Evolutionary conservation across 371 early-diverging fungal species (phyloP), one percentile per base, ranked within the genome.

Genomic region (Syncephalis fuscata): DNA sequence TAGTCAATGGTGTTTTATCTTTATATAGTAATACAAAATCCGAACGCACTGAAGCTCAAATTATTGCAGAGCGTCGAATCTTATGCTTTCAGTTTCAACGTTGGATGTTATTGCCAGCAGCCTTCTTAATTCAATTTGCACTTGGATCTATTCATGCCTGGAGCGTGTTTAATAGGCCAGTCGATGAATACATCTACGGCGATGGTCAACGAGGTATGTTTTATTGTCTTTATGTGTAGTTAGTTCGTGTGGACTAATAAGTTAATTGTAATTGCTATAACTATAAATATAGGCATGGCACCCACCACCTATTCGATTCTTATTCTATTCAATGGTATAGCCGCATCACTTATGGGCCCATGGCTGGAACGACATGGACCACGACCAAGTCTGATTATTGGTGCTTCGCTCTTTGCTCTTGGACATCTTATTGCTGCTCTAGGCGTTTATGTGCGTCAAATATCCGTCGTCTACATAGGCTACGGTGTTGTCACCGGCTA

Each of bases 91-190:
- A 50, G 24, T 74, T 69, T 52, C 65, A 52, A 24, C 67, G 73
- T 21, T 76, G 68, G 73, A 53, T 67, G 51, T 58, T 71, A 36
- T 56, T 74, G 42, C 74, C 76, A 0, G 75, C 76, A 0, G 74
- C 75, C 11, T 57, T 76, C 17, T 44, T 76, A 38, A 71, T 78
- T 43, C 78, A 76, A 65, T 67, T 78, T 51, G 71, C 71, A 52
- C 70, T 68, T 46, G 81, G 81, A 9, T 73, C 76, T 1, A 65
- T 80, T 21, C 78, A 80, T 50, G 78, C 81, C 11, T 80, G 76
- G 74, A 68, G 69, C 1, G 72, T 77, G 23, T 77, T 68, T 52
- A 77, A 80, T 53, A 55, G 57, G 16, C 74, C 77, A 11, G 66
- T 80, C 49, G 76, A 77, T 52, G 55, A 61, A 9, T 56, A 58